These are phyloP conservation scores for Chalciporus piperatus DNA, from an alignment of 768 basidiomycete species.

Conservation along the genomic window DNA sequence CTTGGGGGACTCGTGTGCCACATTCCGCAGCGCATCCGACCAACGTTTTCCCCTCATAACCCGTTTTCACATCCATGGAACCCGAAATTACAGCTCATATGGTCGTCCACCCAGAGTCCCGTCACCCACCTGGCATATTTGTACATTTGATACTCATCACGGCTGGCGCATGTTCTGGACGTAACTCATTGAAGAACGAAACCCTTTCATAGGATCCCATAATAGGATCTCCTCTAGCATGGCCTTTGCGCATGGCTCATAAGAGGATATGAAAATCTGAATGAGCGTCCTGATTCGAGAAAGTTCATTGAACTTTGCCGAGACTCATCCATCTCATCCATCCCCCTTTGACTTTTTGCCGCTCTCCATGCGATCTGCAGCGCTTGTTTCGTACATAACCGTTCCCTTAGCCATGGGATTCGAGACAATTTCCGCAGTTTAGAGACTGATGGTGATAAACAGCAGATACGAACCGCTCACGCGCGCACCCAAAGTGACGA, in stretches of 20 bases:
- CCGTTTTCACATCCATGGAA: slow-evolving; percentile 8
- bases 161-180: slow-evolving; percentile 9
- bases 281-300: slow-evolving; percentile 19
- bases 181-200: slow-evolving; percentile 9
- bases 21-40: slow-evolving; percentile 1
- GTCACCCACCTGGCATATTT: slow-evolving; percentile 4
- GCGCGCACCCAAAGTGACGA: not conserved
- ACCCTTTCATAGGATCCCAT: slow-evolving; percentile 14
- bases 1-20: slow-evolving; percentile 3
- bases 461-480: not conserved
- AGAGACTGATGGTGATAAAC: slow-evolving; percentile 5
- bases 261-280: slow-evolving; percentile 5
- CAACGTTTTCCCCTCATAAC: slow-evolving; percentile 2
- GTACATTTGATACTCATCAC: not conserved
- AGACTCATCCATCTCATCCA: slow-evolving; percentile 1
- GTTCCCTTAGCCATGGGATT: slow-evolving; percentile 14
- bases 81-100: not conserved
- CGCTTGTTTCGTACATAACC: slow-evolving; percentile 5
- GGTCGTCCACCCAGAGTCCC: slow-evolving; percentile 6
- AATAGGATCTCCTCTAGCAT: slow-evolving; percentile 10
- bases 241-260: slow-evolving; percentile 6
- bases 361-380: slow-evolving; percentile 16
- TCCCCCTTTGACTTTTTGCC: slow-evolving; percentile 6
- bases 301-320: slow-evolving; percentile 19
- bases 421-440: slow-evolving; percentile 26